Conservation (phyloP, 2,329 filamentous ascomycete species). For the Didymosphaeria variabile region DNA sequence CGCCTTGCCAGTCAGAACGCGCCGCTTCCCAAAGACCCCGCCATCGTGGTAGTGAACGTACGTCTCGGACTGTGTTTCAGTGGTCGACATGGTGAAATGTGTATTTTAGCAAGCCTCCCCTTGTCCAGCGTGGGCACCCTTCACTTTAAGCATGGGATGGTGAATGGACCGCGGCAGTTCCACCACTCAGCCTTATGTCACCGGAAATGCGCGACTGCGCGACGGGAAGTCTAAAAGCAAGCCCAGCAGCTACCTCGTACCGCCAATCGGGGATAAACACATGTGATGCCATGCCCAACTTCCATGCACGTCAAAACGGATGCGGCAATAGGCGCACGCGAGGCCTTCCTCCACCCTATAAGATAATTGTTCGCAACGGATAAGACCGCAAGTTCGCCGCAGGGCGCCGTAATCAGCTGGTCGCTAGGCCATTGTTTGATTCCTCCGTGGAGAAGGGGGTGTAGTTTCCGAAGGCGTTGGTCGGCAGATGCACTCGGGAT, state of each 20-base stretch:
- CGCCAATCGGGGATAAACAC: slow-evolving; percentile 4
- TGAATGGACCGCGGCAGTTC: background rate
- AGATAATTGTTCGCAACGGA: background rate
- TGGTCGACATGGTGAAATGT: slow-evolving; percentile 11
- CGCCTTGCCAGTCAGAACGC: slow-evolving; percentile 33
- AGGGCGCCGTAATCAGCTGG: background rate
- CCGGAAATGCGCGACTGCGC: background rate
- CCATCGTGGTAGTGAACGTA: slow-evolving; percentile 46
- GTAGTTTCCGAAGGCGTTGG: background rate
- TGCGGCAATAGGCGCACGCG: background rate
- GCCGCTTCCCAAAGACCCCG: slow-evolving; percentile 37
- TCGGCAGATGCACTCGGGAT: background rate
- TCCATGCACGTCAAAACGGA: background rate
- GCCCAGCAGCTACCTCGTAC: background rate
- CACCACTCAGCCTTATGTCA: slow-evolving; percentile 8
- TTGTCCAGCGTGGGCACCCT: background rate
- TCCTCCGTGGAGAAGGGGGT: background rate
- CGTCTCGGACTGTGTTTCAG: slow-evolving; percentile 15
- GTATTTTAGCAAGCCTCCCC: background rate
- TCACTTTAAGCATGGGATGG: background rate
- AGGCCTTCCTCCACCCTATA: background rate
- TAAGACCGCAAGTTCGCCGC: background rate
- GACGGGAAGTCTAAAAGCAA: background rate
- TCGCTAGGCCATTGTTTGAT: background rate
- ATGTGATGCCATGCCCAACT: background rate